A percentile compares a stretch with the other conserved stretches of the same genome.
These are phyloP conservation scores for Poteriospumella lacustris DNA, from an alignment of 108 stramenopile species.

Conservation along the genomic window DNA sequence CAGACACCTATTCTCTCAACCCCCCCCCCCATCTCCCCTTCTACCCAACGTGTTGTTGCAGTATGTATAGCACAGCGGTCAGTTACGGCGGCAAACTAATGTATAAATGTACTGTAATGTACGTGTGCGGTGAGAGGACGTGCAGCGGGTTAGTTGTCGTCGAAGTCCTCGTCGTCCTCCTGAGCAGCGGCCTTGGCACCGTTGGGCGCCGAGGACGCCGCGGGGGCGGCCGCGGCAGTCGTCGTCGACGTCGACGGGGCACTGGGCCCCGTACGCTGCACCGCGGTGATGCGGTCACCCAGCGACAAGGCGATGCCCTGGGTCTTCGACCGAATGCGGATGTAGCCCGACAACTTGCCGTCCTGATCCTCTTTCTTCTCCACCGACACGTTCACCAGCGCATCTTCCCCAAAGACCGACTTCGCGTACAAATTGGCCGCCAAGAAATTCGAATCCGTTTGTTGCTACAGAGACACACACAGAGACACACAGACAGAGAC, in stretches of 20 bases:
- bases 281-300: constrained; percentile 94
- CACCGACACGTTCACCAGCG: constrained; percentile 94
- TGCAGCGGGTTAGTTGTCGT: no score
- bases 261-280: constrained; percentile 61
- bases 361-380: constrained; percentile 90
- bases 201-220: no score
- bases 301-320: constrained; percentile 98
- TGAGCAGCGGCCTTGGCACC: no score
- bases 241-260: background rate
- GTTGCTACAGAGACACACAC: background rate
- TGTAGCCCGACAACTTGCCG: constrained; percentile 91
- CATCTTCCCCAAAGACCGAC: constrained; percentile 96
- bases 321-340: constrained; percentile 97
- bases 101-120: no score
- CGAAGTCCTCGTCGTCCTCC: no score
- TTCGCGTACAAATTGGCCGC: constrained; percentile 97
- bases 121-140: no score
- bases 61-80: no score
- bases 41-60: no score
- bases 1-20: no score
- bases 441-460: constrained; percentile 60
- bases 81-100: no score
- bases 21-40: no score
- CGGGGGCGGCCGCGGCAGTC: background rate
- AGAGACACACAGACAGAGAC: background rate